phyloP scores from a whole-genome alignment of 2,329 filamentous ascomycete genomes.

The Pyricularia sp. region DNA sequence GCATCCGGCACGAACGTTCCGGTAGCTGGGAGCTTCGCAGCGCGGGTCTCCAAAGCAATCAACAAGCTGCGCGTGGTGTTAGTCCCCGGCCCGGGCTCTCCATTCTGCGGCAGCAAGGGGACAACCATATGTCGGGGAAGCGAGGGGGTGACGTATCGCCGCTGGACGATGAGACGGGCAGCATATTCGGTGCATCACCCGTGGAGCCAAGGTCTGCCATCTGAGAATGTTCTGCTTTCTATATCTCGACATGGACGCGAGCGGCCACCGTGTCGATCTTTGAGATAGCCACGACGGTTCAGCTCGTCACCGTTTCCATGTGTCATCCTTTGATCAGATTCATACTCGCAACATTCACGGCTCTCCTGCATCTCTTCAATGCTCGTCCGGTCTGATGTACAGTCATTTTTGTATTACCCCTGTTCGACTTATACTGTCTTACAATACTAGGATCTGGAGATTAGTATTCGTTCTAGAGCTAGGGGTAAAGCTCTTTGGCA shows the following conservation, averaged over 20 bases:
- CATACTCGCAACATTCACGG: background rate
- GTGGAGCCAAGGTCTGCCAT: background rate
- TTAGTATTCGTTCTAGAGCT: background rate
- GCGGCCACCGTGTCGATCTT: background rate
- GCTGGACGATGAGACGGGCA: background rate
- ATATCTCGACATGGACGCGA: background rate
- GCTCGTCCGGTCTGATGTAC: background rate
- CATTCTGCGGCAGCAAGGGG: background rate
- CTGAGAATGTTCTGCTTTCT: background rate
- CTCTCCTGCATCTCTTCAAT: background rate
- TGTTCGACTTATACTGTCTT: background rate
- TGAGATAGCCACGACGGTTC: background rate
- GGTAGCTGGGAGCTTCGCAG: constrained; percentile 40
- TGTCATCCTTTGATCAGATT: background rate
- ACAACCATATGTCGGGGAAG: background rate
- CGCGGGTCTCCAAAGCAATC: constrained; percentile 6
- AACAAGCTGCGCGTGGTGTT: background rate
- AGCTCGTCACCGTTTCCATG: background rate
- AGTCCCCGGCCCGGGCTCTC: background rate
- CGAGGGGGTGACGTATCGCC: background rate
- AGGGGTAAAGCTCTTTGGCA: background rate
- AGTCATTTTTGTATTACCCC: background rate
- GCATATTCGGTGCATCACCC: background rate
- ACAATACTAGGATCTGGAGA: background rate
- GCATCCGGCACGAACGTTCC: constrained; percentile 31